A percentile compares a stretch with the other conserved stretches of the same genome.
Evolutionary conservation across 352 stramenopile genomes (phyloP).

Genomic region (Phytophthora cajani): DNA sequence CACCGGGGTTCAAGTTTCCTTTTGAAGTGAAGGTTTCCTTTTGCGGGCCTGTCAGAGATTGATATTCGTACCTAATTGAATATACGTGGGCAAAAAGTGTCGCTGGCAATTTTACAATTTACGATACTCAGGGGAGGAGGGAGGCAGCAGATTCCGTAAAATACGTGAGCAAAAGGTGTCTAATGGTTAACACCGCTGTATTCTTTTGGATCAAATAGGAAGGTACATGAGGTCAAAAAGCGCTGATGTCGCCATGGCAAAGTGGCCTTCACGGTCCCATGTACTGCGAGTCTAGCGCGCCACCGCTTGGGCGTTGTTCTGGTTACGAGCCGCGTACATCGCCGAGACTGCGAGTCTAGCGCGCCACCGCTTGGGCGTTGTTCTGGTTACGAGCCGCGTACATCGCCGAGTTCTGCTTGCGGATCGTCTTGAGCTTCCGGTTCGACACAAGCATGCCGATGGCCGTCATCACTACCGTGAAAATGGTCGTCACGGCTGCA

Average conservation of each 20-base stretch:
- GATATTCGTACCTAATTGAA: too few relatives aligned
- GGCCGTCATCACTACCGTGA: conserved; percentile 58
- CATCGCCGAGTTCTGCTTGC: conserved; percentile 55
- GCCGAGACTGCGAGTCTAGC: conserved; percentile 20
- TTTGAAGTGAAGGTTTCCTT: too few relatives aligned
- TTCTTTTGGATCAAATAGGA: conserved; percentile 20
- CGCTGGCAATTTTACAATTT: too few relatives aligned
- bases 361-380: conserved; percentile 14
- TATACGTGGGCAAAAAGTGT: too few relatives aligned
- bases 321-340: conserved; percentile 43
- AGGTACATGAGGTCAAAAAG: conserved; percentile 26
- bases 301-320: conserved; percentile 16
- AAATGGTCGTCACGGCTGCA: conserved; percentile 51
- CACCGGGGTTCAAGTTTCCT: too few relatives aligned
- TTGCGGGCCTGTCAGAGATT: too few relatives aligned
- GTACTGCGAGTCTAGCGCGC: conserved; percentile 1
- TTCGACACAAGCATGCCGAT: conserved; percentile 58
- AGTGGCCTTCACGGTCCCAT: too few relatives aligned
- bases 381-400: conserved; percentile 39
- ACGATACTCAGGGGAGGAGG: too few relatives aligned
- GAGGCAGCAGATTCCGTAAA: too few relatives aligned
- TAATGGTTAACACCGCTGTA: conserved; percentile 21
- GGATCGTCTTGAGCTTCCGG: conserved; percentile 51
- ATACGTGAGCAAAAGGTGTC: too few relatives aligned
- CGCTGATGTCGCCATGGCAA: conserved; percentile 3